Evolutionary conservation across 2,329 filamentous ascomycete species (phyloP).

Genomic region (Calonectria pteridis): DNA sequence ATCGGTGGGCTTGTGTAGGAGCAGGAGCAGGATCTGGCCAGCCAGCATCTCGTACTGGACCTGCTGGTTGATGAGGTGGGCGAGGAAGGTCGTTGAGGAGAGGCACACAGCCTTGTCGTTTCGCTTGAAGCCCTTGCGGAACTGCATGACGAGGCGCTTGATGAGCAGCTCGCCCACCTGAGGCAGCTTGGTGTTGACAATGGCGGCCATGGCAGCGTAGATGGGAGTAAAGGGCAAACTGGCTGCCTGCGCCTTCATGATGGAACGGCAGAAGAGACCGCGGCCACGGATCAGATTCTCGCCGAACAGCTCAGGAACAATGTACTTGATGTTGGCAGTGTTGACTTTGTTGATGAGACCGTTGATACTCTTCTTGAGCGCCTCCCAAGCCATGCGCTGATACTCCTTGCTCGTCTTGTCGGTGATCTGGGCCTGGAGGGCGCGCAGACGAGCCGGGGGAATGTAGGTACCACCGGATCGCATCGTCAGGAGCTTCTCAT

Average conservation of each 20-base stretch:
- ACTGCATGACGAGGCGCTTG: slow-evolving; percentile 88
- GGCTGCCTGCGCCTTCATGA: slow-evolving; percentile 98
- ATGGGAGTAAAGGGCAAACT: slow-evolving; percentile 97
- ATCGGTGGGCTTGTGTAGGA: slow-evolving; percentile 95
- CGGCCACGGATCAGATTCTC: slow-evolving; percentile 94
- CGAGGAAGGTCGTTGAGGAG: slow-evolving; percentile 93
- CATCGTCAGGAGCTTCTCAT: slow-evolving; percentile 91
- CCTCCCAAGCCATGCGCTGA: slow-evolving; percentile 99
- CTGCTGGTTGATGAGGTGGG: slow-evolving; percentile 95
- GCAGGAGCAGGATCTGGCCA: slow-evolving; percentile 90
- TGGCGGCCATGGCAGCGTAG: slow-evolving; percentile 94
- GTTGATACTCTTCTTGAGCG: slow-evolving; percentile 98
- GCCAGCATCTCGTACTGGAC: slow-evolving; percentile 94
- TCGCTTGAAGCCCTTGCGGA: slow-evolving; percentile 93
- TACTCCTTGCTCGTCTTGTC: slow-evolving; percentile 98
- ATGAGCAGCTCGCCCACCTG: slow-evolving; percentile 93
- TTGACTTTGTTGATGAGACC: slow-evolving; percentile 99
- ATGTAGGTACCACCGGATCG: slow-evolving; percentile 97
- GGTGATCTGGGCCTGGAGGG: slow-evolving; percentile 95
- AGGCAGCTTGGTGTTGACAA: slow-evolving; percentile 97
- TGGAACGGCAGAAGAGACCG: slow-evolving; percentile 92
- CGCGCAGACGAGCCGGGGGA: slow-evolving; percentile 88
- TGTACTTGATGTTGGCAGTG: slow-evolving; percentile 96
- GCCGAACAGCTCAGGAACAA: slow-evolving; percentile 94
- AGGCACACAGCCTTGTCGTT: slow-evolving; percentile 98